These are phyloP conservation scores for Berkeleyomyces basicola DNA, from an alignment of 2,329 filamentous ascomycete genomes.

Conservation along the genomic window DNA sequence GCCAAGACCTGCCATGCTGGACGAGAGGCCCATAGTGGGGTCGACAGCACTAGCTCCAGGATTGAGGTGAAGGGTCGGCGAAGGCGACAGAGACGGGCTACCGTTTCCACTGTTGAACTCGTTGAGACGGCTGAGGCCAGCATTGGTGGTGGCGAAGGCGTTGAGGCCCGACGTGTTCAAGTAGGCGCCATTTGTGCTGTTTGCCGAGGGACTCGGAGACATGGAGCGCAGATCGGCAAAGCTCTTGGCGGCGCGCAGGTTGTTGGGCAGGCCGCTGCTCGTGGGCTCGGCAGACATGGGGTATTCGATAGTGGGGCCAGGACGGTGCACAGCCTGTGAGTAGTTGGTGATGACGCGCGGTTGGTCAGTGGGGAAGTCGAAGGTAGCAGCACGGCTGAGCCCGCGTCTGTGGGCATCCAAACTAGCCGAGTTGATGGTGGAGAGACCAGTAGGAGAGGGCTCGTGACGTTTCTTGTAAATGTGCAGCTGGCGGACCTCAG, in stretches of 20 bases:
- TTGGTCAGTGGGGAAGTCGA: constrained; percentile 77
- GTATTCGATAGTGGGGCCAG: constrained; percentile 71
- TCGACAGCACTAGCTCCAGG: constrained; percentile 17
- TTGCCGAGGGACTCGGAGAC: constrained; percentile 74
- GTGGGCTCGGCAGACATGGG: constrained; percentile 59
- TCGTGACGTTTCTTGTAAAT: constrained; percentile 55
- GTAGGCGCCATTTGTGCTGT: constrained; percentile 66
- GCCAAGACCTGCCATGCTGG: constrained; percentile 7
- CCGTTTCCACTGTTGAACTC: constrained; percentile 19
- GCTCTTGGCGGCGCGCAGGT: constrained; percentile 84
- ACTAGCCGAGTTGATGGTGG: constrained; percentile 44
- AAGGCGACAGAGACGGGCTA: constrained; percentile 11
- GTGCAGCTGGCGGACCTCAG: constrained; percentile 77
- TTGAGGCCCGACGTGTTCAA: constrained; percentile 31
- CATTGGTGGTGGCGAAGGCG: constrained; percentile 17
- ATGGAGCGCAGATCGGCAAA: constrained; percentile 92
- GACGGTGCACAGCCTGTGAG: constrained; percentile 63
- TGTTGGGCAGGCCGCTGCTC: constrained; percentile 46
- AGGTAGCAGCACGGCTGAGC: constrained; percentile 87
- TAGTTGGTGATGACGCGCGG: constrained; percentile 52
- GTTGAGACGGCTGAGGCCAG: constrained; percentile 9
- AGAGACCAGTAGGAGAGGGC: constrained; percentile 33
- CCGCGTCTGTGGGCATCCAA: constrained; percentile 66
- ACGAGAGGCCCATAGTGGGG: constrained; percentile 10
- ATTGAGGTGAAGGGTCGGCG: constrained; percentile 17